Evolutionary conservation across 176 grass and related monocot genomes (phyloP), one percentile per base, ranked within the genome.

Genomic region (Carex parvula): DNA sequence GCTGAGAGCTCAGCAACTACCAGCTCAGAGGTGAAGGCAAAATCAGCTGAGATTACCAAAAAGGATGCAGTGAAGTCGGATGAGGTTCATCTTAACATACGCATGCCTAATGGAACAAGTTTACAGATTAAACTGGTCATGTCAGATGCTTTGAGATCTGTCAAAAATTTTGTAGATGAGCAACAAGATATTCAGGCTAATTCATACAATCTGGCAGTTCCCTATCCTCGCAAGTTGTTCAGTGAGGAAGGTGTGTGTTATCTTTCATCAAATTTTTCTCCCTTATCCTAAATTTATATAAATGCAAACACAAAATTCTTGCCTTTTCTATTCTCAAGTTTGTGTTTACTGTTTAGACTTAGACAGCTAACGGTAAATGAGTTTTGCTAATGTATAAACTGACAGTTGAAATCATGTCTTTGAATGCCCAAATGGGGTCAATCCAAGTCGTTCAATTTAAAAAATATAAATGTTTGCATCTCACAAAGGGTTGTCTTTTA

Each of bases 151-250:
- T 89, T 99, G 54, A 92, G 85, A 82, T 89, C 87, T 53, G 93
- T 93, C 66, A 93, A 92, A 86, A 88, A 73, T 71, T 95, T 92
- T 85, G 85, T 95, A 58, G 86, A 99, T 85, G 89, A 93, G 88
- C 94, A 90, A 60, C 20, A 76, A 74, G 78, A 50, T 81, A 35
- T 16, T 89, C 68, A 33, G 20, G 13, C 87, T 58, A 83, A 88
- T 50, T 83, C 86, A 24, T 99, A 99, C 81, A 87, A 93, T 89
- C 88, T 99, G 44, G 93, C 88, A 52, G 84, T 99, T 81, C 88
- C 94, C 90, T 99, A 99, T 92, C 96, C 96, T 64, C 89, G 89
- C 75, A 92, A 87, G 84, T 26, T 98, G 59, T 98, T 98, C 80
- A 89, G 33, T 6, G 86, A 93, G 79, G 79, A 92, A 93, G 96